Percentiles rank a stretch among this genome's conserved stretches.
Evolutionary conservation across 768 basidiomycete genomes (phyloP).

Genomic region (Mycena latifolia): DNA sequence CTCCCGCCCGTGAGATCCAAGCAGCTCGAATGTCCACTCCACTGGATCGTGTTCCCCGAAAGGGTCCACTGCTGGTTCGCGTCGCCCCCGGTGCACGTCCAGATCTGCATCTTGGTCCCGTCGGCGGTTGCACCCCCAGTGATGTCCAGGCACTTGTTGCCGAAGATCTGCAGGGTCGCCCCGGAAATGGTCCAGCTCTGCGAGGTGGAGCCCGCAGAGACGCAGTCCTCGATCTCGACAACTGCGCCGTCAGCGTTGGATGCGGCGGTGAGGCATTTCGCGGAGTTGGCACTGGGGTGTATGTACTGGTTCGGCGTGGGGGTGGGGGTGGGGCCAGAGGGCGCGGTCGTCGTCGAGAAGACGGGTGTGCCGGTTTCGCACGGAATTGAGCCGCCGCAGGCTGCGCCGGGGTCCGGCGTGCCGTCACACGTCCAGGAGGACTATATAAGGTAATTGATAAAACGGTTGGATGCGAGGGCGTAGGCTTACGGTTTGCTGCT

Average conservation of each 20-base stretch:
- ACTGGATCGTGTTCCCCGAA: background rate
- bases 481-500: constrained; percentile 18
- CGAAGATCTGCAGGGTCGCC: constrained; percentile 30
- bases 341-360: constrained; percentile 22
- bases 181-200: constrained; percentile 40
- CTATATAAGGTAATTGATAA: background rate
- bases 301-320: constrained; percentile 8
- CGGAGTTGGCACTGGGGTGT: constrained; percentile 16
- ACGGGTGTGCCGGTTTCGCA: constrained; percentile 26
- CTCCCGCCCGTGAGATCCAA: constrained; percentile 25
- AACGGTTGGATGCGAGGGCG: too few relatives aligned
- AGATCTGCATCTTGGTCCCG: background rate
- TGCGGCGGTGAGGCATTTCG: constrained; percentile 39
- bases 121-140: background rate
- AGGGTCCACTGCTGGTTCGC: background rate
- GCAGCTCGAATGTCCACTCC: background rate
- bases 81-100: background rate
- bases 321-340: constrained; percentile 2
- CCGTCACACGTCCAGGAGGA: constrained; percentile 25
- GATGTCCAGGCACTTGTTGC: constrained; percentile 39
- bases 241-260: constrained; percentile 41
- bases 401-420: constrained; percentile 19
- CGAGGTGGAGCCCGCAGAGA: constrained; percentile 30
- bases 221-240: constrained; percentile 33
- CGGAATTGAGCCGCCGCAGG: constrained; percentile 33